phyloP scores from a whole-genome alignment of 257 asterid species.

The Pogostemon cablin region DNA sequence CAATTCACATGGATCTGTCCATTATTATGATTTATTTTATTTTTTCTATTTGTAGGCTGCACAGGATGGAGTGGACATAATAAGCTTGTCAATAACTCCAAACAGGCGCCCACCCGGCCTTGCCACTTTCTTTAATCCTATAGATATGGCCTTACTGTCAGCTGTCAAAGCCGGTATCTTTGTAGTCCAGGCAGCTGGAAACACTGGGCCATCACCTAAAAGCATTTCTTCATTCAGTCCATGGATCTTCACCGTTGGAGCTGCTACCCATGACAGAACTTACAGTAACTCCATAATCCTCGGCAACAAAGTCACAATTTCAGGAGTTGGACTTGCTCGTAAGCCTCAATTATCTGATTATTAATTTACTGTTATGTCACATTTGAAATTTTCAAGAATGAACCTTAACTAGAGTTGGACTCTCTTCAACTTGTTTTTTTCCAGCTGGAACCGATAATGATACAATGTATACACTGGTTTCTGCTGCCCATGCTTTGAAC shows the following conservation, averaged over 20 bases:
- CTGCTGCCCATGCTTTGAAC: conserved; percentile 79
- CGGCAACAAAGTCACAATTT: conserved; percentile 79
- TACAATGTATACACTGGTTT: conserved; percentile 73
- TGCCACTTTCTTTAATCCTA: conserved; percentile 96
- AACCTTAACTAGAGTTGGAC: too few relatives aligned
- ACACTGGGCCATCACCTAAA: conserved; percentile 96
- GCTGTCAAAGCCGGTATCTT: conserved; percentile 86
- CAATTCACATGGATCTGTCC: too few relatives aligned
- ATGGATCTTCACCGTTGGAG: conserved; percentile 96
- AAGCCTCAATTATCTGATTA: conserved; percentile 42
- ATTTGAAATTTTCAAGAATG: background rate
- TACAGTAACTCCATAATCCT: conserved; percentile 82
- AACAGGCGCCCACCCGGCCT: conserved; percentile 98
- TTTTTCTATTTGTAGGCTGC: conserved; percentile 70
- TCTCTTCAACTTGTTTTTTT: conserved; percentile 31
- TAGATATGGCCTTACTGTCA: conserved; percentile 95
- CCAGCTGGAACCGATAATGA: conserved; percentile 80
- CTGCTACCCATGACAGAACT: conserved; percentile 87
- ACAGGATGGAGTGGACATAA: conserved; percentile 90
- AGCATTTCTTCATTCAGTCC: conserved; percentile 94
- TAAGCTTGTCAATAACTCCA: conserved; percentile 96
- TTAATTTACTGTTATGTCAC: background rate
- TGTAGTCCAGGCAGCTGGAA: conserved; percentile 98
- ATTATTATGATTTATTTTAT: background rate
- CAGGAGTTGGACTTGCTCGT: conserved; percentile 99